Percentiles rank a stretch among this genome's conserved stretches.
phyloP scores from a whole-genome alignment of 2,329 filamentous ascomycete genomes.

The Aspergillus intermedius region DNA sequence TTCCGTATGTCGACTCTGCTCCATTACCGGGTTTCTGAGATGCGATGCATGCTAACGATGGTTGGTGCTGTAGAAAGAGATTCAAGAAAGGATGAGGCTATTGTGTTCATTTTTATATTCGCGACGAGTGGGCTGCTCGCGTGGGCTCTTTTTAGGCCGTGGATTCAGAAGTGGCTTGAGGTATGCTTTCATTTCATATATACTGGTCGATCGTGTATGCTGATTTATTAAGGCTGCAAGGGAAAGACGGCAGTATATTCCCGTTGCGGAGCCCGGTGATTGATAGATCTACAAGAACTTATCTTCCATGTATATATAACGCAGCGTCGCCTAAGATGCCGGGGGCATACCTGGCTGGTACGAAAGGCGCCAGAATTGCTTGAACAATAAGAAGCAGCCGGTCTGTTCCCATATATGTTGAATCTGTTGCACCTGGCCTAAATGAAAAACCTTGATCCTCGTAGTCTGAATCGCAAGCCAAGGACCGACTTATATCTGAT shows the following conservation, averaged over 20 bases:
- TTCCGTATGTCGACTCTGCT: constrained; percentile 47
- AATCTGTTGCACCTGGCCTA: too few relatives aligned
- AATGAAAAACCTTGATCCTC: too few relatives aligned
- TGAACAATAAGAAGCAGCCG: not conserved
- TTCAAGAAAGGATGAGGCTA: constrained; percentile 59
- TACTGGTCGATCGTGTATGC: not conserved
- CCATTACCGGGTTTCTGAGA: not conserved
- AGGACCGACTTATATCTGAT: too few relatives aligned
- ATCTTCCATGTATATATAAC: not conserved
- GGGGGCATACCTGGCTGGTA: too few relatives aligned
- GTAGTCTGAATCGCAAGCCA: too few relatives aligned
- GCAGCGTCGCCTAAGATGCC: too few relatives aligned
- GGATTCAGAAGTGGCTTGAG: constrained; percentile 51
- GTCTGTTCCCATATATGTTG: too few relatives aligned
- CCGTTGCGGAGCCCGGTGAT: constrained; percentile 34
- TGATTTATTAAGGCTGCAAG: constrained; percentile 34
- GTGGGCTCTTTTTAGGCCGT: constrained; percentile 56
- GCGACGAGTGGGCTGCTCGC: constrained; percentile 55
- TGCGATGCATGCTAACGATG: constrained; percentile 17
- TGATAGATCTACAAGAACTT: not conserved
- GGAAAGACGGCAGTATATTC: constrained; percentile 47
- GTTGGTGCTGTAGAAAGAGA: constrained; percentile 45
- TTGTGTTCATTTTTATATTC: constrained; percentile 61
- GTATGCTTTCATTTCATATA: constrained; percentile 26
- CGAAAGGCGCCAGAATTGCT: too few relatives aligned